Evolutionary conservation across 2,329 filamentous ascomycete genomes (phyloP).

Genomic region (Neoscytalidium dimidiatum): DNA sequence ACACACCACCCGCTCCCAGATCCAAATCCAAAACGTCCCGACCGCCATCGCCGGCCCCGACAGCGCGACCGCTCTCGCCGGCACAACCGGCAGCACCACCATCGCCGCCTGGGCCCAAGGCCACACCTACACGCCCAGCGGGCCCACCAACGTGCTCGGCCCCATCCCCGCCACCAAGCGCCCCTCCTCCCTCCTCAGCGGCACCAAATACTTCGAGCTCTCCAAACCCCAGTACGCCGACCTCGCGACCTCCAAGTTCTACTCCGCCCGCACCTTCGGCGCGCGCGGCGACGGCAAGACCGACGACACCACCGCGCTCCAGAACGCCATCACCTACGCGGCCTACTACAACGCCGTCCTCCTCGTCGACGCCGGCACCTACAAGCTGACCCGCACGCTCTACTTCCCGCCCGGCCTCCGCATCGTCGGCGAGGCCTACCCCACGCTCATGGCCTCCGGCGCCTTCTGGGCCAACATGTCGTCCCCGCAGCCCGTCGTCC

Average conservation of each 20-base stretch:
- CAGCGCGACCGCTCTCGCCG: conserved; percentile 28
- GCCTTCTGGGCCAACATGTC: conserved; percentile 48
- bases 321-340: conserved; percentile 68
- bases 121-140: conserved; percentile 35
- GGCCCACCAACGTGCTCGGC: conserved; percentile 47
- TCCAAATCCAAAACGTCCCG: conserved; percentile 55
- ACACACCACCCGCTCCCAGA: no score
- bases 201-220: conserved; percentile 51
- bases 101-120: conserved; percentile 37
- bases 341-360: conserved; percentile 55
- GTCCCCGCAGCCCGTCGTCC: conserved; percentile 65
- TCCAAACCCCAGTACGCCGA: conserved; percentile 52
- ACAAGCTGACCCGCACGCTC: conserved; percentile 56
- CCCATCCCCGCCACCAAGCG: conserved; percentile 46
- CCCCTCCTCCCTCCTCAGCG: conserved; percentile 46
- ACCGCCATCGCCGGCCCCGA: conserved; percentile 29
- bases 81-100: conserved; percentile 23
- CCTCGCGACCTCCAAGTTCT: conserved; percentile 56
- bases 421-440: conserved; percentile 83
- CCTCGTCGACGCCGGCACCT: conserved; percentile 61
- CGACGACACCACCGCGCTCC: conserved; percentile 81
- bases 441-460: conserved; percentile 78
- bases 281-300: conserved; percentile 77
- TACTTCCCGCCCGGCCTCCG: conserved; percentile 68
- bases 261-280: conserved; percentile 38